Base-by-base conservation (phyloP, 2,329 filamentous ascomycete genomes). In the Diaporthe capsici region DNA sequence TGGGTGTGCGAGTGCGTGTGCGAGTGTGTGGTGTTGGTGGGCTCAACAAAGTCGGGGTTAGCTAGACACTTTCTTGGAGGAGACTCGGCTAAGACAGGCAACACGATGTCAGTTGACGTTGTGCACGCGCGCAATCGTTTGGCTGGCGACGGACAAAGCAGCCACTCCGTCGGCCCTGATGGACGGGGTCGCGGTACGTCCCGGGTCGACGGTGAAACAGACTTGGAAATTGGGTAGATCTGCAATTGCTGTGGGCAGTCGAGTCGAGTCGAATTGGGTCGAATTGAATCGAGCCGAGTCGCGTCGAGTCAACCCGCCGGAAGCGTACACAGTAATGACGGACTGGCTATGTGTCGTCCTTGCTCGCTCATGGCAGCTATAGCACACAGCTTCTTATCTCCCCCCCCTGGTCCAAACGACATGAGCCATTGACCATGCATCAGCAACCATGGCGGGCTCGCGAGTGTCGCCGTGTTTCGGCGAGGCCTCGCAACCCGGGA, bases 381-480 rank as follows among this genome's bases (percentile, higher is more conserved):
- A 49, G 25, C n/a, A 47, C 3, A 28, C 22, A 25, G 10, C n/a
- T 13, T 34, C 70, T 61, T 63, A 72, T 63, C 44, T 25, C 28
- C 47, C 47, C 17, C 37, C 44, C 34, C 51, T 15, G n/a, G 42
- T 47, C 44, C 55, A 37, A 34, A 17, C 31, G 34, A 70, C 31
- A 55, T 70, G 51, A 55, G 31, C 67, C 34, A 42, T 25, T 42
- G 67, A 13, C 49, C 17, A 57, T 57, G 49, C 22, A 13, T 10
- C 42, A 63, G 25, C 44, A 72, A 57, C 39, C 57, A 53, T 53
- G 57, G 31, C 47, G n/a, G 71, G 47, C 34, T 53, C 25, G 71
- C 71, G 34, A 63, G 4, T 10, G 39, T 53, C 58, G 71, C 71
- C 71, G 71, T 61, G 44, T 72, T 61, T 72, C 71, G 71, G 57